Evolutionary conservation across 1,139 yeast species (phyloP), one percentile per base, ranked within the genome.

Genomic region (Magnusiomyces paraingens): DNA sequence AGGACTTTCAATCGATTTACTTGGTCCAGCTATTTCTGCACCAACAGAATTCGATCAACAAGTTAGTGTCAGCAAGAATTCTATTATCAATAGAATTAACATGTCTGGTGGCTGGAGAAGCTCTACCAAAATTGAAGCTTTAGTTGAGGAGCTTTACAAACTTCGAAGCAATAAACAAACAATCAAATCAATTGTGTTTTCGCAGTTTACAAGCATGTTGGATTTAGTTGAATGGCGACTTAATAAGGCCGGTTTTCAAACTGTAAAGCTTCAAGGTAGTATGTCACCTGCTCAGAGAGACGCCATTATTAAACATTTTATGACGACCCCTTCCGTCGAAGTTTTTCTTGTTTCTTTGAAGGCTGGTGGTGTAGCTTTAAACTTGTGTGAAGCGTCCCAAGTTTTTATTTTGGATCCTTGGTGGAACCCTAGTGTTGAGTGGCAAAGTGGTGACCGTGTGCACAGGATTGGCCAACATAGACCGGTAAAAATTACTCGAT

Each of bases 361-460:
- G 66, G 99, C 99, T 0, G 99, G 99, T 61, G 99, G 99, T 70
- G 99, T 93, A 40, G 99, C 99, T 0, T 77, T 93, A 61, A 93
- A 93, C 67, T 76, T 93, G 62, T 91, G 97, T 64, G 99, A 94
- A 66, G 99, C 99, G 0, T 89, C 95, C 0, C 97, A 91, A 62
- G 98, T 93, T 43, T 93, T 93, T 62, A 77, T 93, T 51, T 77
- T 93, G 76, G 99, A 93, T 64, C 98, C 98, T 29, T 93, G 99
- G 98, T 93, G 98, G 98, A 93, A 93, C 66, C 98, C 98, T 0
- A 86, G 95, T 63, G 95, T 90, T 3, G 98, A 93, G 70, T 93
- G 97, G 91, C 99, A 93, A 69, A 86, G 95, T 50, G 96, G 95
- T 73, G 99, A 94, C 70, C 82, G 99, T 71, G 97, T 93, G 21